A percentile compares a stretch with the other conserved stretches of the same genome.
phyloP scores from a whole-genome alignment of 352 stramenopile species.

The Globisporangium nagaii region DNA sequence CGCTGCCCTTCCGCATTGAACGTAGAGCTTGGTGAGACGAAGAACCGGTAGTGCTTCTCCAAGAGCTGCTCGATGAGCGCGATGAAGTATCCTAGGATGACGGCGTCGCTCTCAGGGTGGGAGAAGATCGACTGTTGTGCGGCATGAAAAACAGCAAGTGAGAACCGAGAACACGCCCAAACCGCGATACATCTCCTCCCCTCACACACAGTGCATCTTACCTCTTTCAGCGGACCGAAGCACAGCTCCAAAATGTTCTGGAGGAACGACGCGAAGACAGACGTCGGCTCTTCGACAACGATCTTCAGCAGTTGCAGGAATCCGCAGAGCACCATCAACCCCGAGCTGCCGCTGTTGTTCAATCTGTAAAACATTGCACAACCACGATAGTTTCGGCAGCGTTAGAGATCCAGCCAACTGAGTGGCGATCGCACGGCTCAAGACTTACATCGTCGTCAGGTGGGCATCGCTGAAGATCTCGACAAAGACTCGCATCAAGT shows the following conservation, averaged over 20 bases:
- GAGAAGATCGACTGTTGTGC: slow-evolving; percentile 55
- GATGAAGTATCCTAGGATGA: slow-evolving; percentile 69
- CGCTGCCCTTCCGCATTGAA: slow-evolving; percentile 45
- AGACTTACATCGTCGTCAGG: slow-evolving; percentile 59
- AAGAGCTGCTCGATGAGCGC: slow-evolving; percentile 66
- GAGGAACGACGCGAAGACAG: slow-evolving; percentile 67
- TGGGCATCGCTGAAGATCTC: slow-evolving; percentile 74
- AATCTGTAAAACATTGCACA: slow-evolving; percentile 29
- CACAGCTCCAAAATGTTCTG: slow-evolving; percentile 75
- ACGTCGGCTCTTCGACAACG: slow-evolving; percentile 69
- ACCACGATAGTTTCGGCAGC: slow-evolving; percentile 4
- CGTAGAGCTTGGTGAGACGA: slow-evolving; percentile 43
- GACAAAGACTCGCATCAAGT: slow-evolving; percentile 74
- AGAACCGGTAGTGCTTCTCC: slow-evolving; percentile 80
- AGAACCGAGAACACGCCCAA: background rate
- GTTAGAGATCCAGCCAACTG: too few species aligned
- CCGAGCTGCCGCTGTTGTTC: slow-evolving; percentile 49
- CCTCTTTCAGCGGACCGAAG: slow-evolving; percentile 74
- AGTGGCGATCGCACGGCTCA: too few species aligned
- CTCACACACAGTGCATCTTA: slow-evolving; percentile 9
- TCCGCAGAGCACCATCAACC: slow-evolving; percentile 66
- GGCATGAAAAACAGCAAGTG: background rate
- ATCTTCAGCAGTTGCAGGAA: slow-evolving; percentile 77
- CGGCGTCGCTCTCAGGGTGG: slow-evolving; percentile 58
- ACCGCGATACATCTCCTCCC: background rate